Conservation (phyloP, 805 yeast genomes). For the Candida argentea region DNA sequence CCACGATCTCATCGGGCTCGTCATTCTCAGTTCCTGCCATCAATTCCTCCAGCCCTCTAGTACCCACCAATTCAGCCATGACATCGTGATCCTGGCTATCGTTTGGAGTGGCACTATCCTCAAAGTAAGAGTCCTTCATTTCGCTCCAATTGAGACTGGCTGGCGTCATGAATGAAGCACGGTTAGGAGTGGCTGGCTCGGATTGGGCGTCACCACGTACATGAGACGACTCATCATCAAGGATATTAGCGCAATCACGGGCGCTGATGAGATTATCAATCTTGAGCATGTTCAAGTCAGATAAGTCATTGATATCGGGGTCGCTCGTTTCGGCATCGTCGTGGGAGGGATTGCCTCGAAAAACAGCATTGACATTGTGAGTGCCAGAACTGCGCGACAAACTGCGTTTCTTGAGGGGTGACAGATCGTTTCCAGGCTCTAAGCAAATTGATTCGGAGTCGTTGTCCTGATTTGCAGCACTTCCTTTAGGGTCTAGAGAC, state of each 20-base stretch:
- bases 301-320: constrained; percentile 25
- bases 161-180: constrained; percentile 26
- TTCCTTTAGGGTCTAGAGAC: too few relatives aligned
- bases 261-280: constrained; percentile 27
- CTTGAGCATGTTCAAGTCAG: constrained; percentile 28
- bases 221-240: constrained; percentile 1
- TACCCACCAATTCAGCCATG: background rate
- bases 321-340: constrained; percentile 11
- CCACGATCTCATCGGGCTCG: too few relatives aligned
- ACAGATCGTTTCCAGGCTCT: too few relatives aligned
- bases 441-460: too few relatives aligned
- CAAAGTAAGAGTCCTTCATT: constrained; percentile 20
- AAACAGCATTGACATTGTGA: background rate
- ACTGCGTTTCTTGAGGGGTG: constrained; percentile 9
- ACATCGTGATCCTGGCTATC: constrained; percentile 1
- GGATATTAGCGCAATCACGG: constrained; percentile 3
- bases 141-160: constrained; percentile 36
- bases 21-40: constrained; percentile 13
- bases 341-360: constrained; percentile 1
- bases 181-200: constrained; percentile 9
- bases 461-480: constrained; percentile 3
- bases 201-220: constrained; percentile 1
- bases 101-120: constrained; percentile 12
- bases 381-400: constrained; percentile 1
- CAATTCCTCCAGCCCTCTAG: background rate